Percentiles rank a stretch among this genome's conserved stretches.
Conservation (phyloP, 345 rosid species). For the Ceriops decandra region DNA sequence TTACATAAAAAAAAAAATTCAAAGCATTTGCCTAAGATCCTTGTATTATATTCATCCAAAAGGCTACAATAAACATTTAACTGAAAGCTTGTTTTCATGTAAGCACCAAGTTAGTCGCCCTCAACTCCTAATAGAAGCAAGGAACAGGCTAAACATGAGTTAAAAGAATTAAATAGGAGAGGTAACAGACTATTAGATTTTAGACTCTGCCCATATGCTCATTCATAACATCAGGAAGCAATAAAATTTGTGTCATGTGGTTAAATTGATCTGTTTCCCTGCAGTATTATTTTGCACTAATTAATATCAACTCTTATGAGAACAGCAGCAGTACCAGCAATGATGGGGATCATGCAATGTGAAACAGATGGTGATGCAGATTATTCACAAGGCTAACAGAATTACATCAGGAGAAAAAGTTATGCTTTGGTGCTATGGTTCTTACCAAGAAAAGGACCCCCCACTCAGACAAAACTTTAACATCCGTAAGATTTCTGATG, state of each 20-base stretch:
- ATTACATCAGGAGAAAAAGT: constrained; percentile 11
- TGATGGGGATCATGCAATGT: neutral
- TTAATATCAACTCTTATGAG: neutral
- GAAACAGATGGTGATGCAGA: neutral
- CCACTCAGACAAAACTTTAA: constrained; percentile 95
- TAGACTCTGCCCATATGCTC: too few relatives aligned
- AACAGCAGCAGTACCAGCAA: neutral
- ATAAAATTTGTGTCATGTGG: neutral
- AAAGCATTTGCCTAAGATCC: neutral
- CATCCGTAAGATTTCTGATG: constrained; percentile 87
- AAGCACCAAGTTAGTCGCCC: too few relatives aligned
- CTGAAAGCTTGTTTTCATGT: too few relatives aligned
- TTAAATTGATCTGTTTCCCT: neutral
- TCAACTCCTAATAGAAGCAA: too few relatives aligned
- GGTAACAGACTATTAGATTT: too few relatives aligned
- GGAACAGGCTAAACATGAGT: too few relatives aligned
- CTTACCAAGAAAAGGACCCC: constrained; percentile 97
- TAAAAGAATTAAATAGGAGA: too few relatives aligned
- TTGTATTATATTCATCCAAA: too few relatives aligned
- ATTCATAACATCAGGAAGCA: too few relatives aligned
- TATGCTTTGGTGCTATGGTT: neutral
- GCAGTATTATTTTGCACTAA: neutral
- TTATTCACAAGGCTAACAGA: neutral
- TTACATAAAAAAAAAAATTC: neutral
- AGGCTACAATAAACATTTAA: too few relatives aligned